Percentiles rank a stretch among this genome's conserved stretches.
These are phyloP conservation scores for Mycena rebaudengoi DNA, from an alignment of 768 basidiomycete species.

Conservation along the genomic window DNA sequence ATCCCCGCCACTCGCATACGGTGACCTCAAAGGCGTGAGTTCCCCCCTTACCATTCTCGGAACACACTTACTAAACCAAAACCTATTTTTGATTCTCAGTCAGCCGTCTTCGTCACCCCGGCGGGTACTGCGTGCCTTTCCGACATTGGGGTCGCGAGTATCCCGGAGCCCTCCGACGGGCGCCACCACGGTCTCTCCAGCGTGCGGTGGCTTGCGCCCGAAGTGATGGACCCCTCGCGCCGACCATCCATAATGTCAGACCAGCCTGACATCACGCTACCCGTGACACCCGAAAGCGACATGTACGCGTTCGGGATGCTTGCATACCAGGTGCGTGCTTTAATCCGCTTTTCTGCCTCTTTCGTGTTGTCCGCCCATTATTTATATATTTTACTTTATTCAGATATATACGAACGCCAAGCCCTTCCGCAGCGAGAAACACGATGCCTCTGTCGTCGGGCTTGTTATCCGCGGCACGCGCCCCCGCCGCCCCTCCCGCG, in stretches of 20 bases:
- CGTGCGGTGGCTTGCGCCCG: slow-evolving; percentile 43
- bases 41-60: background rate
- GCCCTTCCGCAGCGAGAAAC: too few relatives aligned
- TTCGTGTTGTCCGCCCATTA: too few relatives aligned
- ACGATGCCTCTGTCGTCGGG: too few relatives aligned
- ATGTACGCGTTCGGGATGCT: slow-evolving; percentile 43
- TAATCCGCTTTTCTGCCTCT: background rate
- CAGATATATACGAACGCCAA: too few relatives aligned
- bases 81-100: slow-evolving; percentile 36
- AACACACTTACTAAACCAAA: background rate
- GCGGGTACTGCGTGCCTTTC: slow-evolving; percentile 36
- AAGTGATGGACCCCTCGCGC: slow-evolving; percentile 29
- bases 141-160: slow-evolving; percentile 45
- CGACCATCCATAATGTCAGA: too few relatives aligned
- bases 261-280: background rate
- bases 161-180: slow-evolving; percentile 39
- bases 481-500: too few relatives aligned
- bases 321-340: slow-evolving; percentile 36
- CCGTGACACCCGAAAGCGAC: slow-evolving; percentile 32
- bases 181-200: slow-evolving; percentile 29
- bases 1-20: slow-evolving; percentile 50
- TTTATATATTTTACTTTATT: too few relatives aligned
- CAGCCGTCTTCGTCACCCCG: slow-evolving; percentile 44
- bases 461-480: too few relatives aligned
- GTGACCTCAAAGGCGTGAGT: slow-evolving; percentile 53